A percentile compares a stretch with the other conserved stretches of the same genome.
These are phyloP conservation scores for Monosporascus sp. DNA, from an alignment of 2,329 filamentous ascomycete species.

Conservation along the genomic window DNA sequence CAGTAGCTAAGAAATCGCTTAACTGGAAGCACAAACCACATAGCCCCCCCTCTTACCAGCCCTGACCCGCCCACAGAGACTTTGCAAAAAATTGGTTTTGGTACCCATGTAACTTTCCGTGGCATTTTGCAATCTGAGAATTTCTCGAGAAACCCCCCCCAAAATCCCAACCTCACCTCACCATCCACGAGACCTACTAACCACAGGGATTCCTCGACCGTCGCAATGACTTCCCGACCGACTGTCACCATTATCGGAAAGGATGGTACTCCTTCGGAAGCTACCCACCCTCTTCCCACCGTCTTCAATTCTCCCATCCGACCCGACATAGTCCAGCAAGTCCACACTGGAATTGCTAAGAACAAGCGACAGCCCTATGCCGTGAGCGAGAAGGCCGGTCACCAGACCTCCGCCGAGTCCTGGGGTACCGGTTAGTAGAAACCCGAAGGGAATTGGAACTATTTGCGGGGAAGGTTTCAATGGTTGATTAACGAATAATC, in stretches of 20 bases:
- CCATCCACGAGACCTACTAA: constrained; percentile 2
- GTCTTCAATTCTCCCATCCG: constrained; percentile 98
- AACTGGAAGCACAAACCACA: neutral
- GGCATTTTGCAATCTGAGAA: neutral
- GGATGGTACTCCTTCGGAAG: constrained; percentile 87
- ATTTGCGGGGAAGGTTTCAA: constrained; percentile 2
- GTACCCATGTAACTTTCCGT: neutral
- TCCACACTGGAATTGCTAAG: constrained; percentile 99
- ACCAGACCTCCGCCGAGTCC: constrained; percentile 99
- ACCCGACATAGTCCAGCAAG: constrained; percentile 97
- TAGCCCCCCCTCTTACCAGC: neutral
- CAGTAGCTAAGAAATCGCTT: neutral
- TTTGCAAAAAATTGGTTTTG: too few relatives aligned
- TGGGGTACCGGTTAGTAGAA: constrained; percentile 91
- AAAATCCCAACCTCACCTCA: neutral
- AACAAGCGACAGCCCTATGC: constrained; percentile 99
- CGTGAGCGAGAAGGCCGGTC: constrained; percentile 99
- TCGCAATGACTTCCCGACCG: constrained; percentile 88
- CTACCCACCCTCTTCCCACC: constrained; percentile 86
- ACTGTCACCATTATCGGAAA: constrained; percentile 96
- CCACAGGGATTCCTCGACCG: constrained; percentile 14
- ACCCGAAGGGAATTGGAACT: constrained; percentile 5
- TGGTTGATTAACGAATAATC: constrained; percentile 4
- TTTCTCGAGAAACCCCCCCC: neutral
- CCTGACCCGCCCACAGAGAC: neutral